Base-by-base conservation (phyloP, 169 alveolate species). In the Neospora caninum region DNA sequence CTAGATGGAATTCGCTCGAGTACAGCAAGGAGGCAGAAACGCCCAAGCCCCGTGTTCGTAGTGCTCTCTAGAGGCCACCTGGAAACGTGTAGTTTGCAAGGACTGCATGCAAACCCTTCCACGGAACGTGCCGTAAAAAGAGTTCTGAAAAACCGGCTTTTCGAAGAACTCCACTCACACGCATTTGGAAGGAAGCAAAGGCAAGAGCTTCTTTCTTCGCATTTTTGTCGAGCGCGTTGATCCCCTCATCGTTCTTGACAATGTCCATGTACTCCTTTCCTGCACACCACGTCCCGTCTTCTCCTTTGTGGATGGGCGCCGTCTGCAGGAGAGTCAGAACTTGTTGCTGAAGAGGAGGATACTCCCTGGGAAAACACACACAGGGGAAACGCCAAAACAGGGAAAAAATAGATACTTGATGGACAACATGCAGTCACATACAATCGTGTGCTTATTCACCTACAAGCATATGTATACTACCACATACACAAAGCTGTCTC, bases 141-240 rank as follows among this genome's bases (percentile, higher is more conserved):
- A 42, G 49, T 80, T 80, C 41, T 34, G 49, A 38, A 42, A 9
- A 20, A n/a, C n/a, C 22, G 43, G 69, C 31, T 45, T 86, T 13
- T 49, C 58, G 58, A 49, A 49, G 13, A 4, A 88, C 58, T 42
- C 31, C 22, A 0, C 54, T 25, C 49, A 80, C 94, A 69, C 91
- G 53, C 82, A 97, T 97, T 41, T 97, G 96, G 94, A 95, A 97
- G 29, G 98, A 96, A 6, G 99, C 99, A 83, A 97, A 98, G n/a
- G 97, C 97, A 94, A 98, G 82, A 41, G 98, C 97, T 54, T 96
- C 96, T 83, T 97, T 97, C 95, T 97, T 97, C 54, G 96, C 97
- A 80, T 96, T 95, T 82, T 94, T 94, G 27, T 96, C 94, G 45
- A 96, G 83, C 45, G 80, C 95, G 82, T 93, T 96, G 45, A 96